A percentile compares a stretch with the other conserved stretches of the same genome.
Conservation (phyloP, 768 basidiomycete genomes). For the Suillus weaverae region DNA sequence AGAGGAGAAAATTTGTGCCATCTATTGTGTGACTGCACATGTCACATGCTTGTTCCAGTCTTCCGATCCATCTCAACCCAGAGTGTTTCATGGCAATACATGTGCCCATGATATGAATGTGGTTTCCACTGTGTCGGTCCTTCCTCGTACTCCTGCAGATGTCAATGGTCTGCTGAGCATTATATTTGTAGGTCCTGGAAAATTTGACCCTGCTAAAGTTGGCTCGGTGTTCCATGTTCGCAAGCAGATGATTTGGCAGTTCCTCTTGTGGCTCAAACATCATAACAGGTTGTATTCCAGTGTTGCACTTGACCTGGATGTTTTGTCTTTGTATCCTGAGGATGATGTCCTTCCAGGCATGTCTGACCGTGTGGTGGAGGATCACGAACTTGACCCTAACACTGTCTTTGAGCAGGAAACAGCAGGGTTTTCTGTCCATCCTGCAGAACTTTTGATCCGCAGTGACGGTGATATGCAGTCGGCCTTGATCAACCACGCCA, state of each 20-base stretch:
- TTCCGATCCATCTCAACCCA: slow-evolving; percentile 19
- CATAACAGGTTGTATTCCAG: slow-evolving; percentile 6
- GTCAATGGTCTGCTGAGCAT: slow-evolving; percentile 26
- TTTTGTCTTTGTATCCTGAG: slow-evolving; percentile 6
- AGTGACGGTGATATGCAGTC: no score
- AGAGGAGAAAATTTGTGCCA: slow-evolving; percentile 32
- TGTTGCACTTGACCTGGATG: neutral
- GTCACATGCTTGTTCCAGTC: slow-evolving; percentile 27
- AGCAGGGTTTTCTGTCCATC: slow-evolving; percentile 28
- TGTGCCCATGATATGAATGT: slow-evolving; percentile 36
- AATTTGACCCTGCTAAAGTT: slow-evolving; percentile 7
- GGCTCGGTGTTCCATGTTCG: neutral
- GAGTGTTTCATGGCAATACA: slow-evolving; percentile 33
- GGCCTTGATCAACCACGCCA: no score
- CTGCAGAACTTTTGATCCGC: neutral
- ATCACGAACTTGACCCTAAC: slow-evolving; percentile 8
- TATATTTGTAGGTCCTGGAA: slow-evolving; percentile 31
- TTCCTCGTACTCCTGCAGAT: slow-evolving; percentile 29
- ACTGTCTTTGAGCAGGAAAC: slow-evolving; percentile 27
- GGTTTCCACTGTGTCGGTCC: slow-evolving; percentile 24
- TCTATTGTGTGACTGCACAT: slow-evolving; percentile 28
- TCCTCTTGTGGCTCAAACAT: slow-evolving; percentile 7
- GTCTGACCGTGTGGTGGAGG: slow-evolving; percentile 15
- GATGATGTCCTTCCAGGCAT: slow-evolving; percentile 5
- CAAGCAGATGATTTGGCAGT: slow-evolving; percentile 3